Base-by-base conservation (phyloP, 2,329 filamentous ascomycete species). In the Ilyonectria mors-panacis region DNA sequence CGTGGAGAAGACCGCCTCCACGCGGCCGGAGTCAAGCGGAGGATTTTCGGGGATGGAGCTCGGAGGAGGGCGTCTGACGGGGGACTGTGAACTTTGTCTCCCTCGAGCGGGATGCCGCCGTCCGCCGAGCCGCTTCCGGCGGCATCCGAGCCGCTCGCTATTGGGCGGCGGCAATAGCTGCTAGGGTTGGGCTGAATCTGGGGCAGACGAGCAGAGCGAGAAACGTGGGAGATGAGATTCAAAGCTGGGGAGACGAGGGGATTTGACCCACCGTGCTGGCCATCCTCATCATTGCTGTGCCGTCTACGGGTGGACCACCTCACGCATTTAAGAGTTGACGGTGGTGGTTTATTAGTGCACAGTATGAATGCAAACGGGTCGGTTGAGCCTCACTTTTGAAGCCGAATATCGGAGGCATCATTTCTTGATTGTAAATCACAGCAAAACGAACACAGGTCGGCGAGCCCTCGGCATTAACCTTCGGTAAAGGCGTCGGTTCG, bases 401-500 rank as follows among this genome's bases (percentile, higher is more conserved):
- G n/a, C 19, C 50, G 13, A 23, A 12, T 53, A 10, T 35, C 9
- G 21, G 30, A 26, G 50, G 28, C 35, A 53, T 12, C 48, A 21
- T 51, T 51, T 4, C 28, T 19, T n/a, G 19, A 45, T 19, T 45
- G 28, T 19, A 30, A 35, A 15, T 17, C 28, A 35, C 2, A 19
- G 9, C n/a, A 8, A 48, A 30, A 33, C 28, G 45, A 47, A 47
- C 47, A 53, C 19, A 37, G 45, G 33, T 23, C 28, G 55, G 26
- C 21, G 47, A 64, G 19, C n/a, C 17, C 21, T 54, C 61, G 47
- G 47, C 21, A 59, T 21, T 33, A 39, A 47, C 21, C 30, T 47
- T 54, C 61, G 61, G 61, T 42, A 64, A 51, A 45, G 55, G 23
- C 39, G n/a, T 59, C 55, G 61, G 61, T 23, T 54, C 61, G 61